Base-by-base conservation (phyloP, 345 rosid species). In the Eucalyptus albens region DNA sequence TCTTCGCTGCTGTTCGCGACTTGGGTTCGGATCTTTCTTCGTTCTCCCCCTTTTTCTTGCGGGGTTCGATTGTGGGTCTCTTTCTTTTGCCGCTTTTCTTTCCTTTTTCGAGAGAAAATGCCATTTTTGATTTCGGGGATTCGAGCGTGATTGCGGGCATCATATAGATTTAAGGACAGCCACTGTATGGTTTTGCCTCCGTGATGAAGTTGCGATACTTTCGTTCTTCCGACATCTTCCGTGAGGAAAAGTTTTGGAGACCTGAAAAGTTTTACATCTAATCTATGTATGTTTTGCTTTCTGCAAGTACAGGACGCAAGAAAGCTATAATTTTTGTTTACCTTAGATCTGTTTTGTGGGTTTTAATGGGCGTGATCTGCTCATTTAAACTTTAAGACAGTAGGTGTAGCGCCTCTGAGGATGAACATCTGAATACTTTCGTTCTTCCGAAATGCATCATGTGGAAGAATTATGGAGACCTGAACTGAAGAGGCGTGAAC, bases 401-500 rank as follows among this genome's bases (percentile, higher is more conserved):
- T 42, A n/a, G 26, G 19, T 40, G 40, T 59, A 22, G 10, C 31
- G 85, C 90, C 88, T 89, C 88, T 72, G 53, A 89, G 26, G 90
- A 89, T 72, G 90, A 89, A 12, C n/a, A 51, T 45, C 33, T 19
- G 19, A 11, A 86, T 62, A 89, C 88, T 89, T 89, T 91, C 93
- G 91, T 93, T 92, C 92, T 89, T 69, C 88, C 80, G 72, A 89
- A 85, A 50, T 69, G 19, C 42, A 8, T 29, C 86, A 29, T 89
- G 85, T 60, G 67, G 90, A 87, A 87, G 83, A 86, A 45, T 50
- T 37, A 26, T 87, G 88, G 88, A 89, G 88, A 89, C 90, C 88
- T 86, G 88, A 89, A 89, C 88, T 89, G 90, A 50, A 86, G 90
- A 86, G 88, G 62, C 86, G 31, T 37, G 27, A 19, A 37, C 45